Base-by-base conservation (phyloP, 1,139 yeast species). In the Blastobotrys apis region DNA sequence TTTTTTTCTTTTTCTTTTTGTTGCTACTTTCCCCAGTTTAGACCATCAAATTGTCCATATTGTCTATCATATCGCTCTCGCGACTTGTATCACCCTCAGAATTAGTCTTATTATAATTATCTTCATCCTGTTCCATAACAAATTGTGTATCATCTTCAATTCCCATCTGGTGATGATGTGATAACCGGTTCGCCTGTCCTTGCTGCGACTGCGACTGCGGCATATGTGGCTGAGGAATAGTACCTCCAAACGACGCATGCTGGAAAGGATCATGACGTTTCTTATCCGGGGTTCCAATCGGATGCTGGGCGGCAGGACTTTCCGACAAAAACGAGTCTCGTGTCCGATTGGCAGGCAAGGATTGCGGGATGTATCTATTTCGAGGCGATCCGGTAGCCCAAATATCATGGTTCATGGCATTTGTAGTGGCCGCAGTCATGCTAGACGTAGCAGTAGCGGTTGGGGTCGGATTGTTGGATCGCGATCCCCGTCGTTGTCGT, bases 401-500 rank as follows among this genome's bases (percentile, higher is more conserved):
- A 20, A 40, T 34, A 30, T 40, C 44, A 20, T 22, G 22, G 19
- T 35, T 35, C n/a, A n/a, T n/a, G n/a, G n/a, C n/a, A 26, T 23
- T 27, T 2, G 10, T 5, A 17, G n/a, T 22, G 15, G 12, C 3
- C 15, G 3, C 15, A 13, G 4, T 25, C 9, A 9, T 20, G 27
- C 17, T 34, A 17, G 8, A 12, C 17, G 23, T 33, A n/a, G 13
- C 23, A 3, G 17, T 12, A 10, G 9, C 23, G n/a, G n/a, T n/a
- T n/a, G n/a, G n/a, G n/a, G n/a, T n/a, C n/a, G n/a, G n/a, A 15
- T 25, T 30, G n/a, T 20, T 25, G 9, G 44, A 35, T 8, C 44
- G 30, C 16, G 47, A 44, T 12, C 43, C 47, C 3, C 47, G 29
- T 48, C 94, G 68, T 52, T 72, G 68, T 23, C 82, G 66, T 59